A percentile compares a stretch with the other conserved stretches of the same genome.
These are phyloP conservation scores for Calonectria fujianensis DNA, from an alignment of 2,329 filamentous ascomycete genomes.

Conservation along the genomic window DNA sequence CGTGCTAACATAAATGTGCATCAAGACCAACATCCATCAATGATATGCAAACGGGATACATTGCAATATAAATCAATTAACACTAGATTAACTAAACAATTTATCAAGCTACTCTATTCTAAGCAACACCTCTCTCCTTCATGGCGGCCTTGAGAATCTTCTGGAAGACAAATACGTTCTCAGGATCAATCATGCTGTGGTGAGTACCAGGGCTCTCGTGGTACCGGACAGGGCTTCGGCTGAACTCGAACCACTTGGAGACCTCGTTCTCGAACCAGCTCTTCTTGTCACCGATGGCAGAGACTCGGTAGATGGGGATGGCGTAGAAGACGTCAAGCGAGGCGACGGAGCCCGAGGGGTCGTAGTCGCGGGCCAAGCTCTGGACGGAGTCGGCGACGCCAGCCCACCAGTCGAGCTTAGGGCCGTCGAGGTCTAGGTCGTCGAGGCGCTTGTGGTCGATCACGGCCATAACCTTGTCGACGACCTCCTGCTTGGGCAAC, in stretches of 20 bases:
- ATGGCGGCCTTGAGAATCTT: conserved; percentile 15
- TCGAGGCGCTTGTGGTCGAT: conserved; percentile 12
- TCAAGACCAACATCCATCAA: background rate
- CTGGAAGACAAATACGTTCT: conserved; percentile 9
- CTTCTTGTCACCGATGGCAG: conserved; percentile 1
- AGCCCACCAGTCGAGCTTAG: conserved; percentile 6
- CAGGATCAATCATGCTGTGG: conserved; percentile 12
- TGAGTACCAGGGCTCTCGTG: background rate
- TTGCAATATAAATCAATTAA: background rate
- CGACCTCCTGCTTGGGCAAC: conserved; percentile 3
- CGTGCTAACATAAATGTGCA: too few relatives aligned
- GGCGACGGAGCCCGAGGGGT: background rate
- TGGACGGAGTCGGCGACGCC: conserved; percentile 2
- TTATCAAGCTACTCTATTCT: background rate
- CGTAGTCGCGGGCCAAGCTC: conserved; percentile 4
- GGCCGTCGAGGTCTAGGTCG: background rate
- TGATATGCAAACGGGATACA: background rate
- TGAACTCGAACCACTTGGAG: conserved; percentile 10
- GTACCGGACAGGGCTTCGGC: background rate
- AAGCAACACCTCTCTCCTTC: conserved; percentile 8
- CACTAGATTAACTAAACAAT: background rate
- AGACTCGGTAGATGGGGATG: conserved; percentile 1
- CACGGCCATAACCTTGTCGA: background rate
- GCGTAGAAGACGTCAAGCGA: background rate
- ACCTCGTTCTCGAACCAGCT: conserved; percentile 5